A percentile compares a stretch with the other conserved stretches of the same genome.
These are phyloP conservation scores for Phytophthora melonis DNA, from an alignment of 352 stramenopile species.

Conservation along the genomic window DNA sequence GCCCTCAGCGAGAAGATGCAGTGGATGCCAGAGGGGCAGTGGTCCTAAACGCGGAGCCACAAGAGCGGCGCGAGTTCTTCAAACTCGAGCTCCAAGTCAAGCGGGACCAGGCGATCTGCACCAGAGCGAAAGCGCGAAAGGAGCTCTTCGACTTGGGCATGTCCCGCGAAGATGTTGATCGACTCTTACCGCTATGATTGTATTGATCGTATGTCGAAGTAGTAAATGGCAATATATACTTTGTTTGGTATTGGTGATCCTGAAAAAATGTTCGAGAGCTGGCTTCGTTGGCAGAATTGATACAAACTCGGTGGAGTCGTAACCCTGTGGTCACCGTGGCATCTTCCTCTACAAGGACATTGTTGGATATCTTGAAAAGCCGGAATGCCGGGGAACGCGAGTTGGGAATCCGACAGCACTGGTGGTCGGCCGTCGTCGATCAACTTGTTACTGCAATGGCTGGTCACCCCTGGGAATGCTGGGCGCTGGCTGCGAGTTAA, in stretches of 20 bases:
- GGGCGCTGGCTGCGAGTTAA: not conserved
- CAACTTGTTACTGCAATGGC: conserved; percentile 37
- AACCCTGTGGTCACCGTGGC: not conserved
- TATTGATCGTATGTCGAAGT: conserved; percentile 13
- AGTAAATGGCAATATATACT: too few species aligned
- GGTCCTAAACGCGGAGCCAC: conserved; percentile 23
- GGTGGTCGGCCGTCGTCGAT: conserved; percentile 17
- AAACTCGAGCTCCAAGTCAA: conserved; percentile 51
- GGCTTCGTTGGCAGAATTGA: too few species aligned
- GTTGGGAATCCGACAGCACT: not conserved
- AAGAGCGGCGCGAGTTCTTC: conserved; percentile 44
- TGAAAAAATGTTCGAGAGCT: too few species aligned
- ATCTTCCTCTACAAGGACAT: not conserved
- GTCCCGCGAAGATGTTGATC: conserved; percentile 35
- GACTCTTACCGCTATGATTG: conserved; percentile 39
- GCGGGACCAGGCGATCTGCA: conserved; percentile 42
- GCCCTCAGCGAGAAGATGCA: not conserved
- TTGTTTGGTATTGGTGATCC: too few species aligned
- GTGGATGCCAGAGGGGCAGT: not conserved
- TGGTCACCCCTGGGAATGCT: conserved; percentile 25
- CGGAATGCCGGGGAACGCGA: not conserved
- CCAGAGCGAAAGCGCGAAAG: conserved; percentile 44
- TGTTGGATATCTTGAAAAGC: not conserved
- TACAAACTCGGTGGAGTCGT: not conserved
- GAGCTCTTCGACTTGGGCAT: conserved; percentile 46